phyloP scores from a whole-genome alignment of 768 basidiomycete species.

The Kwoniella heveanensis region DNA sequence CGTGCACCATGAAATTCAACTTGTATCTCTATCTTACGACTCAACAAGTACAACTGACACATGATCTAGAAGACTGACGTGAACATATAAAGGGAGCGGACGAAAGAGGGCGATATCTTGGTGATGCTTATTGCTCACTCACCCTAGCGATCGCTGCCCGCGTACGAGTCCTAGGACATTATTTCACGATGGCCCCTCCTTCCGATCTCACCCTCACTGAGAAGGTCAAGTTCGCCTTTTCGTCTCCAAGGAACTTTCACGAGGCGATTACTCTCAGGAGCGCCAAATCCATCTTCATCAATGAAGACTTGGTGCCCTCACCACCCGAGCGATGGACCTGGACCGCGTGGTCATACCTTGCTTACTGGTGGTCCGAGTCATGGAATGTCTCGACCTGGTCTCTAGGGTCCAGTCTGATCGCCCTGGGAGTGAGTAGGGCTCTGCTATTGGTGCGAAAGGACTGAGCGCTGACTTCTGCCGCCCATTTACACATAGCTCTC shows the following conservation, averaged over 20 bases:
- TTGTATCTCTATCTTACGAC: not conserved
- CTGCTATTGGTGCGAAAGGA: no score
- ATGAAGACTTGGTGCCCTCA: slow-evolving; percentile 25
- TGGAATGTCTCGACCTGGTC: slow-evolving; percentile 25
- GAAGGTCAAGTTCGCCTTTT: slow-evolving; percentile 27
- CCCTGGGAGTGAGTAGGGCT: slow-evolving; percentile 17
- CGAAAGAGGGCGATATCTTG: not conserved
- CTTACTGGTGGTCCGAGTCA: slow-evolving; percentile 24
- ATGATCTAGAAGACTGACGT: not conserved
- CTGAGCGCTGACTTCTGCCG: no score
- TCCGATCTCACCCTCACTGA: slow-evolving; percentile 18
- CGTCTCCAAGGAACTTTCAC: slow-evolving; percentile 25
- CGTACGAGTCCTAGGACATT: not conserved
- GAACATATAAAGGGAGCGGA: not conserved
- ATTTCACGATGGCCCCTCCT: slow-evolving; percentile 20
- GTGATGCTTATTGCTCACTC: not conserved
- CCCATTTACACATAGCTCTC: slow-evolving; percentile 20
- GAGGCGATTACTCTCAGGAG: slow-evolving; percentile 22
- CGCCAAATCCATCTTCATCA: slow-evolving; percentile 26
- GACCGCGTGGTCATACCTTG: slow-evolving; percentile 14
- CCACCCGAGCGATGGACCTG: slow-evolving; percentile 24
- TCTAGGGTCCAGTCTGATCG: slow-evolving; percentile 20
- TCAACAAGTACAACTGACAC: not conserved
- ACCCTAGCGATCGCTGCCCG: not conserved
- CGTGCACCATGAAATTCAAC: not conserved